These are phyloP conservation scores for Senecio squalidus DNA, from an alignment of 140 eudicot species.

Conservation along the genomic window DNA sequence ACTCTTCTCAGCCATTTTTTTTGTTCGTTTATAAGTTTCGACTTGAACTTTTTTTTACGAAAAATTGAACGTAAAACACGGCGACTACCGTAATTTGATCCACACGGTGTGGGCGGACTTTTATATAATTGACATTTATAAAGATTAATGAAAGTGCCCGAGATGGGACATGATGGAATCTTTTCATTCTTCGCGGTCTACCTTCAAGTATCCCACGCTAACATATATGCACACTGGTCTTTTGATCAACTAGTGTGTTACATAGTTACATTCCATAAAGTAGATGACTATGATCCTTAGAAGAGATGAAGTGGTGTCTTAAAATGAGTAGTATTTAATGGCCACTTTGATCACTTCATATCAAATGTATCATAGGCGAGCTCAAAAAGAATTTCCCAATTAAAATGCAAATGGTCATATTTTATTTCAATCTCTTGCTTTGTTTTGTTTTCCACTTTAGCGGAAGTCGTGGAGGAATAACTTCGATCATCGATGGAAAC, in stretches of 20 bases:
- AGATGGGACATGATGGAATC: background rate
- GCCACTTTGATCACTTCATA: constrained; percentile 11
- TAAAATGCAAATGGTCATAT: constrained; percentile 7
- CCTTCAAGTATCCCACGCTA: background rate
- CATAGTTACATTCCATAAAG: constrained; percentile 11
- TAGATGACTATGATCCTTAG: constrained; percentile 7
- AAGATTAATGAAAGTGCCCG: background rate
- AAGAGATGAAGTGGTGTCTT: constrained; percentile 19
- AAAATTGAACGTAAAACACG: too few relatives aligned
- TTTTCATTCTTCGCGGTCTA: background rate
- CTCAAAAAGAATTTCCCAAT: constrained; percentile 4
- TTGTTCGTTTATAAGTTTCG: too few relatives aligned
- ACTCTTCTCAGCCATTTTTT: too few relatives aligned
- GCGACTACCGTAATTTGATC: background rate
- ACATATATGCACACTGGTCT: too few relatives aligned
- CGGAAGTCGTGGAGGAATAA: constrained; percentile 5
- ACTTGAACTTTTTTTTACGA: too few relatives aligned
- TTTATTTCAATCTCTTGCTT: constrained; percentile 1
- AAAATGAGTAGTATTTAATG: constrained; percentile 14
- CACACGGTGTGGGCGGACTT: background rate
- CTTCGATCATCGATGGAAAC: constrained; percentile 12
- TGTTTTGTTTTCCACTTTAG: background rate
- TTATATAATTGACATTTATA: too few relatives aligned
- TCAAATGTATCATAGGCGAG: constrained; percentile 12
- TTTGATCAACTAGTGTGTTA: background rate